Conservation (phyloP, 2,329 filamentous ascomycete species). For the Colletotrichum lentis region DNA sequence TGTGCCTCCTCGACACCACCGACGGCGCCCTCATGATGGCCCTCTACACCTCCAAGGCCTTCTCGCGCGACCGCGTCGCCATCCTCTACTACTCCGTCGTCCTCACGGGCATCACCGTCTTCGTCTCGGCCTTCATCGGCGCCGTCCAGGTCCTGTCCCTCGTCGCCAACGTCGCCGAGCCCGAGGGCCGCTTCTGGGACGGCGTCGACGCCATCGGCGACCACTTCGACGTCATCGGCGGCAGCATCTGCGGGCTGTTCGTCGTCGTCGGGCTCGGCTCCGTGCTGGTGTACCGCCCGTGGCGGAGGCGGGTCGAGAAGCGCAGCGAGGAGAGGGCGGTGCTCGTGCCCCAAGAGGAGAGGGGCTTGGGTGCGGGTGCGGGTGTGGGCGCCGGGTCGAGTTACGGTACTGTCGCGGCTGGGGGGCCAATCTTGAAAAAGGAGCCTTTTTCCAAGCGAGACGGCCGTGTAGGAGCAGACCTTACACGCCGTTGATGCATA, state of each 20-base stretch:
- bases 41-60: constrained; percentile 82
- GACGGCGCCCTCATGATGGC: constrained; percentile 97
- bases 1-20: constrained; percentile 92
- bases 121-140: constrained; percentile 86
- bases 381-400: constrained; percentile 50
- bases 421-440: constrained; percentile 6
- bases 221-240: constrained; percentile 86
- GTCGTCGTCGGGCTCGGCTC: constrained; percentile 78
- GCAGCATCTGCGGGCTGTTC: constrained; percentile 85
- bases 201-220: constrained; percentile 80
- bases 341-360: constrained; percentile 17
- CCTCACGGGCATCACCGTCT: constrained; percentile 81
- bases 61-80: constrained; percentile 83
- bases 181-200: constrained; percentile 86
- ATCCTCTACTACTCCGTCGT: constrained; percentile 95
- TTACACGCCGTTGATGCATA: too few species aligned
- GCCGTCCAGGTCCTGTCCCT: constrained; percentile 84
- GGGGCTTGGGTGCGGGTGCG: constrained; percentile 18
- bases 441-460: constrained; percentile 11
- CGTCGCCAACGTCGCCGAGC: constrained; percentile 77
- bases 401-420: constrained; percentile 61
- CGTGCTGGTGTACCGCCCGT: constrained; percentile 79
- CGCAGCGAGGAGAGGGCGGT: constrained; percentile 29
- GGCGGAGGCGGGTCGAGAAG: constrained; percentile 65
- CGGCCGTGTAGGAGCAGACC: neutral